A percentile compares a stretch with the other conserved stretches of the same genome.
These are phyloP conservation scores for Xylaria sp. DNA, from an alignment of 2,329 filamentous ascomycete genomes.

Conservation along the genomic window DNA sequence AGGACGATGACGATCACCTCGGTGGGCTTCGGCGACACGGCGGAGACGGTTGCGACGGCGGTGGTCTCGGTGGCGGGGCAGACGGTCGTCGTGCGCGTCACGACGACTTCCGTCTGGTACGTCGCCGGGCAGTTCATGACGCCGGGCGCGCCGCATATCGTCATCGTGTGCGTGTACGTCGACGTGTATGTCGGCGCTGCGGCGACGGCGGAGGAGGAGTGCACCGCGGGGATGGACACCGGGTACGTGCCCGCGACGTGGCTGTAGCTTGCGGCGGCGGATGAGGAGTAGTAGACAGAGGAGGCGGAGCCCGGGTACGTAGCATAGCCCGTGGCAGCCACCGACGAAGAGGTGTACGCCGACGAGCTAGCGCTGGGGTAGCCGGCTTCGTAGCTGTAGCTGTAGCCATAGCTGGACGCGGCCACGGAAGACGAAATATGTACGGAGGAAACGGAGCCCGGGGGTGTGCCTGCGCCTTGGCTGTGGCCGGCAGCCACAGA, in stretches of 20 bases:
- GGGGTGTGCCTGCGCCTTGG: background rate
- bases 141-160: constrained; percentile 14
- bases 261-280: background rate
- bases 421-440: background rate
- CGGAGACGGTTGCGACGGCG: background rate
- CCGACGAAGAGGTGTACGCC: background rate
- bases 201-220: background rate
- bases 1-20: constrained; percentile 7
- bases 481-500: background rate
- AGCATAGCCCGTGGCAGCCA: background rate
- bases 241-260: background rate
- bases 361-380: background rate
- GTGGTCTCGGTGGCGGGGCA: constrained; percentile 3
- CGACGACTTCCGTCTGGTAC: constrained; percentile 19
- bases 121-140: constrained; percentile 21
- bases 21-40: background rate
- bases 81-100: constrained; percentile 19
- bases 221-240: background rate
- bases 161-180: constrained; percentile 20
- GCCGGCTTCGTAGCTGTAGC: background rate
- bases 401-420: no score
- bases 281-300: background rate
- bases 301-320: background rate
- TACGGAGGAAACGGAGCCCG: background rate
- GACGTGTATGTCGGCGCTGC: constrained; percentile 17